Base-by-base conservation (phyloP, 2,329 filamentous ascomycete genomes). In the Hirsutella thompsonii region DNA sequence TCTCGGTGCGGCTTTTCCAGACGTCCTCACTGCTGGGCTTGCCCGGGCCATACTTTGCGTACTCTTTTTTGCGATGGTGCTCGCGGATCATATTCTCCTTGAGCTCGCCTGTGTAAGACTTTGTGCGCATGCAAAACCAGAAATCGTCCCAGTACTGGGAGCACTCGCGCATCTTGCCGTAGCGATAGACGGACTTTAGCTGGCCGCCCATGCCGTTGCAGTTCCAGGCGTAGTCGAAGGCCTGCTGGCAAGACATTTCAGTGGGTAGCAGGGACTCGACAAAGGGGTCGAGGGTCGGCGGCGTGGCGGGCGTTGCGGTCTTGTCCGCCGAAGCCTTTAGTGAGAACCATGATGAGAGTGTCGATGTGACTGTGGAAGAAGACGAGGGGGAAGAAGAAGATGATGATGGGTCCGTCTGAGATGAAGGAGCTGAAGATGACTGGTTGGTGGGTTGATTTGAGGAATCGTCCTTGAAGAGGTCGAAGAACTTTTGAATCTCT, bases 41-140 rank as follows among this genome's bases (percentile, higher is more conserved):
- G 1, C 77, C 77, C 13, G 68, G 60, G 14, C 62, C 76, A 59
- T 87, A 82, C 58, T 79, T 82, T 32, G 73, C 74, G 46, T 68
- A 61, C 54, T 76, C 71, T 60, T 80, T 82, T 48, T 74, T 69
- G 47, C 76, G 69, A 62, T 89, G 86, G 60, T 81, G 76, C 37
- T 77, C 76, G 45, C 69, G 68, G 42, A 93, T 72, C 51, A 71
- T 69, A 40, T 68, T 72, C 44, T 74, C 77, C 52, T 77, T 76
- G 49, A 77, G 65, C 35, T 70, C 63, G 20, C 75, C 72, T 1
- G 70, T 60, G 54, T 78, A 78, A 2, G 72, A 71, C 53, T 82
- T 79, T 30, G 79, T 80, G 48, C 85, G 80, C 89, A 96, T 95
- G 69, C 92, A 98, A 66, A 95, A 90, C 84, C 89, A 94, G 63